Conservation (phyloP, 2,329 filamentous ascomycete genomes). For the Ascochyta rabiei region DNA sequence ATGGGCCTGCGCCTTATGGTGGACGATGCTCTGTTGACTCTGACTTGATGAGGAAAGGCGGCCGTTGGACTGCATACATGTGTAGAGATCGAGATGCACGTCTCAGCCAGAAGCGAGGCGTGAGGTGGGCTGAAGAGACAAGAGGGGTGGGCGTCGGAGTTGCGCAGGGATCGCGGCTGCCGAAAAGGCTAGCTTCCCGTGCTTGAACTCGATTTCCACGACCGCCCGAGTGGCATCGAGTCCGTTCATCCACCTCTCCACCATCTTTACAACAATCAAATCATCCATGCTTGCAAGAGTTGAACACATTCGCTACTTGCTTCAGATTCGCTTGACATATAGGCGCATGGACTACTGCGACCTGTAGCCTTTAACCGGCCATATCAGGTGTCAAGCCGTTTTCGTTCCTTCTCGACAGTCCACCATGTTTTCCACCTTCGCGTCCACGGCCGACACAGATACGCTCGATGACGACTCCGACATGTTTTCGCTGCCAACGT, state of each 20-base stretch:
- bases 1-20: conserved; percentile 15
- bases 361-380: conserved; percentile 27
- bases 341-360: conserved; percentile 32
- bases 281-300: conserved; percentile 30
- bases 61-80: not conserved
- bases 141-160: conserved; percentile 7
- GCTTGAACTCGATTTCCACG: conserved; percentile 35
- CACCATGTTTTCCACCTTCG: conserved; percentile 46
- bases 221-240: conserved; percentile 20
- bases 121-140: conserved; percentile 15
- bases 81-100: not conserved
- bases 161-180: conserved; percentile 17
- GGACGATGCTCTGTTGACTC: conserved; percentile 10
- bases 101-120: conserved; percentile 1
- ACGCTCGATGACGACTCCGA: conserved; percentile 44
- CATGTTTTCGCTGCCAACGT: conserved; percentile 44
- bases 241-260: conserved; percentile 25
- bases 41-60: conserved; percentile 8
- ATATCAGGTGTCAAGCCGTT: conserved; percentile 39
- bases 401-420: conserved; percentile 18
- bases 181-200: conserved; percentile 27
- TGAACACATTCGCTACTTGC: conserved; percentile 18
- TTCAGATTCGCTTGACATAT: conserved; percentile 17
- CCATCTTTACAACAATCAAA: conserved; percentile 41
- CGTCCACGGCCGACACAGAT: conserved; percentile 40